phyloP scores from a whole-genome alignment of 495 filamentous ascomycete species.

The Daldinia grandis region DNA sequence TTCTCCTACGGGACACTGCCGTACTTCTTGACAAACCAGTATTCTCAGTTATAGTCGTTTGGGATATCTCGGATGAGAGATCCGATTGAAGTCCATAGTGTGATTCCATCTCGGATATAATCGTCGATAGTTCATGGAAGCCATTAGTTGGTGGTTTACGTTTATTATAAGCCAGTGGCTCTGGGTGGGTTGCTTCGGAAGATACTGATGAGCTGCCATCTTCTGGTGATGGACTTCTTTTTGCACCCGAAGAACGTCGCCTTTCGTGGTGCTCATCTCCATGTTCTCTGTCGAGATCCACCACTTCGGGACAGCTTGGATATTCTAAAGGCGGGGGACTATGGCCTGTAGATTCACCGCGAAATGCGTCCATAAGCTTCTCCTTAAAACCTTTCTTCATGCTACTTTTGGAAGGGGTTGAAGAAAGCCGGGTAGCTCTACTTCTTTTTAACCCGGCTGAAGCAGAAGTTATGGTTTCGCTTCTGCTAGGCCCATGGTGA shows the following conservation, averaged over 20 bases:
- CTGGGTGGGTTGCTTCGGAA: slow-evolving; percentile 43
- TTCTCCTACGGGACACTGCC: slow-evolving; percentile 51
- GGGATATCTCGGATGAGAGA: slow-evolving; percentile 54
- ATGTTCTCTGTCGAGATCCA: slow-evolving; percentile 48
- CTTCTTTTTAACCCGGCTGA: slow-evolving; percentile 56
- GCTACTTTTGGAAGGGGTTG: slow-evolving; percentile 51
- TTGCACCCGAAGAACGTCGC: slow-evolving; percentile 41
- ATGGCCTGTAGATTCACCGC: slow-evolving; percentile 60
- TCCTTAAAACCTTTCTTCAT: slow-evolving; percentile 57
- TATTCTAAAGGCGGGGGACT: slow-evolving; percentile 54
- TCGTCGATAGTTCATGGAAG: slow-evolving; percentile 75
- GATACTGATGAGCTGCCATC: slow-evolving; percentile 46
- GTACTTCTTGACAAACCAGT: slow-evolving; percentile 50
- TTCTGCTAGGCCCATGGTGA: slow-evolving; percentile 34
- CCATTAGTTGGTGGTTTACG: slow-evolving; percentile 70
- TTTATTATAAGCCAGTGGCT: slow-evolving; percentile 49
- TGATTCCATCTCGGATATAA: slow-evolving; percentile 68
- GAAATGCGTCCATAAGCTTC: slow-evolving; percentile 62
- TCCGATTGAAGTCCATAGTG: slow-evolving; percentile 59
- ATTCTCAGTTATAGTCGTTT: slow-evolving; percentile 60
- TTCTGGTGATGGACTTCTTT: slow-evolving; percentile 43
- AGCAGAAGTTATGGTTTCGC: slow-evolving; percentile 41
- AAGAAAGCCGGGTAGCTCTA: slow-evolving; percentile 55
- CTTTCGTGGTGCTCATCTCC: slow-evolving; percentile 43
- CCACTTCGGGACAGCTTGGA: slow-evolving; percentile 49